A percentile compares a stretch with the other conserved stretches of the same genome.
Evolutionary conservation across 306 rosid species (phyloP).

Genomic region (Rubus idaeus): DNA sequence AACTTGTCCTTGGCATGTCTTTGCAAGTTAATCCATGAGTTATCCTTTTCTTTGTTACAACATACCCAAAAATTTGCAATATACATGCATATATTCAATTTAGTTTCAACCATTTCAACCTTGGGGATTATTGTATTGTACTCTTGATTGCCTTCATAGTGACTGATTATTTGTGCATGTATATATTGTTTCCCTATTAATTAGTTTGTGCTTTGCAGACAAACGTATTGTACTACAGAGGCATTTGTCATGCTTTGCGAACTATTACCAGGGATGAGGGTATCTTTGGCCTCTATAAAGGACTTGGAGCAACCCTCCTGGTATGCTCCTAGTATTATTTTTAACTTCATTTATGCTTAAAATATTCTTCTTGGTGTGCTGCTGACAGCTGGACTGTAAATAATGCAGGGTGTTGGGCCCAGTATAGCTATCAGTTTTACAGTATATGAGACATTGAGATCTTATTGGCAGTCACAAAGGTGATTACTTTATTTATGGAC

Average conservation of each 20-base stretch:
- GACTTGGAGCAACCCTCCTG: constrained; percentile 97
- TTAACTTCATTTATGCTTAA: constrained; percentile 10
- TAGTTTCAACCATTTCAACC: neutral
- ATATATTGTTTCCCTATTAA: constrained; percentile 23
- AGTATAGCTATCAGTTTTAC: constrained; percentile 93
- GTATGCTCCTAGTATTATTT: constrained; percentile 44
- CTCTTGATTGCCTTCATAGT: neutral
- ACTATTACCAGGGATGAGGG: constrained; percentile 91
- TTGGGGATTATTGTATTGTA: neutral
- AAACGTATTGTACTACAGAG: constrained; percentile 68
- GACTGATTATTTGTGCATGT: neutral
- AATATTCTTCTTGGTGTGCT: constrained; percentile 15
- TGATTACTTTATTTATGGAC: constrained; percentile 31
- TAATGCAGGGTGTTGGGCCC: constrained; percentile 91
- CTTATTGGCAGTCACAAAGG: constrained; percentile 80
- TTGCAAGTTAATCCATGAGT: neutral
- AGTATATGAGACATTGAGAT: constrained; percentile 83
- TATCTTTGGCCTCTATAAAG: constrained; percentile 79
- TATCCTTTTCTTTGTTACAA: neutral
- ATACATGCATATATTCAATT: neutral
- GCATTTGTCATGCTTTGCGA: constrained; percentile 72
- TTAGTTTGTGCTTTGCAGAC: constrained; percentile 59
- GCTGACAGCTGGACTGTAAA: constrained; percentile 23
- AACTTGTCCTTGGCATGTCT: neutral
- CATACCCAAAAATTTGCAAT: neutral